A percentile compares a stretch with the other conserved stretches of the same genome.
Conservation (phyloP, 2,329 filamentous ascomycete genomes). For the Xylariaceae sp. region DNA sequence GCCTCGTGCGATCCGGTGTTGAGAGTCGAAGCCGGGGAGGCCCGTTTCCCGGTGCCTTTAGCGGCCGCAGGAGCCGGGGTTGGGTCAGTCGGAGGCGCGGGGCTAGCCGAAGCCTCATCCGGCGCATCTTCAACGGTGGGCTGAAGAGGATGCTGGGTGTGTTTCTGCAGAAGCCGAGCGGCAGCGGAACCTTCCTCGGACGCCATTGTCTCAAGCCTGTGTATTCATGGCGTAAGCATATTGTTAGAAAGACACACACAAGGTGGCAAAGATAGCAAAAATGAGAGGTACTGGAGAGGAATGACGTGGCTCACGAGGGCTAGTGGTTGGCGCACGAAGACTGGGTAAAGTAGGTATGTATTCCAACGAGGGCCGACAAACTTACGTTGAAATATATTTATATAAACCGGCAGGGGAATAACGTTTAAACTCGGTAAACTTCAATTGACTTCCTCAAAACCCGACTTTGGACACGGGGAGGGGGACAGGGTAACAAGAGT, state of each 20-base stretch:
- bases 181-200: conserved; percentile 48
- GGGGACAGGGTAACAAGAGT: conserved; percentile 18
- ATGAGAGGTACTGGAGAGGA: background rate
- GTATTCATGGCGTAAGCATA: background rate
- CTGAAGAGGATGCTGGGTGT: conserved; percentile 47
- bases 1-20: conserved; percentile 85
- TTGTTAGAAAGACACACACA: background rate
- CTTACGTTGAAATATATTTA: conserved; percentile 15
- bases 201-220: conserved; percentile 36
- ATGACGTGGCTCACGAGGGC: background rate
- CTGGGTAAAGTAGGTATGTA: background rate
- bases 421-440: background rate
- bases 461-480: conserved; percentile 17
- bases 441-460: conserved; percentile 23
- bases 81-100: conserved; percentile 39
- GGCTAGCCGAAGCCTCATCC: conserved; percentile 58
- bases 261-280: background rate
- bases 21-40: conserved; percentile 49
- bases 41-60: conserved; percentile 65
- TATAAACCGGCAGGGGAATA: conserved; percentile 10
- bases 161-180: conserved; percentile 60
- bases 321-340: background rate
- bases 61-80: conserved; percentile 48
- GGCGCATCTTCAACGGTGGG: conserved; percentile 73
- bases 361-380: background rate